Conservation (phyloP, 805 yeast species). For the Candida corydali region DNA sequence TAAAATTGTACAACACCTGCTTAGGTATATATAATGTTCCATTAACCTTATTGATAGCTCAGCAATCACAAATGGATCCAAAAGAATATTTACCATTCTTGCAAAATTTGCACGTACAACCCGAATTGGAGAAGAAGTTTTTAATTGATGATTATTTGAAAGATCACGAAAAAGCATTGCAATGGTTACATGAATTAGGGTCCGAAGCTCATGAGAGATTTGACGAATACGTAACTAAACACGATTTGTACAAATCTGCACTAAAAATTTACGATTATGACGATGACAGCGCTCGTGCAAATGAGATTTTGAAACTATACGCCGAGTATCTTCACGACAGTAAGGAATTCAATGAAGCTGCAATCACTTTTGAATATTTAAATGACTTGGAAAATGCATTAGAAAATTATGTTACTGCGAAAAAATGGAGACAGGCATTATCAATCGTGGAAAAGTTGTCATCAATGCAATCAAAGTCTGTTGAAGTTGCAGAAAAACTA, state of each 20-base stretch:
- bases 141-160: slow-evolving; percentile 76
- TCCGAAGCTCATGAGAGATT: slow-evolving; percentile 46
- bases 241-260: slow-evolving; percentile 68
- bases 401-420: slow-evolving; percentile 63
- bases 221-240: slow-evolving; percentile 62
- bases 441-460: slow-evolving; percentile 44
- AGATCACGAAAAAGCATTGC: slow-evolving; percentile 63
- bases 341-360: slow-evolving; percentile 71
- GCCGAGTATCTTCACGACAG: slow-evolving; percentile 59
- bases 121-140: slow-evolving; percentile 63
- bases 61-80: slow-evolving; percentile 96
- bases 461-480: slow-evolving; percentile 14
- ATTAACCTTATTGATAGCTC: slow-evolving; percentile 80
- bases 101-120: slow-evolving; percentile 68
- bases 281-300: slow-evolving; percentile 40
- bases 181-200: slow-evolving; percentile 53
- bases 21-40: slow-evolving; percentile 79
- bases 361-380: slow-evolving; percentile 68
- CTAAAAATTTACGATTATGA: slow-evolving; percentile 59
- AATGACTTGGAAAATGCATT: slow-evolving; percentile 56
- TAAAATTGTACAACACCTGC: slow-evolving; percentile 72
- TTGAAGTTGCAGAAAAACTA: slow-evolving; percentile 54
- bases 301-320: slow-evolving; percentile 51
- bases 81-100: slow-evolving; percentile 93
- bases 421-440: slow-evolving; percentile 84